Base-by-base conservation (phyloP, 768 basidiomycete species). In the Naematelia encephala region DNA sequence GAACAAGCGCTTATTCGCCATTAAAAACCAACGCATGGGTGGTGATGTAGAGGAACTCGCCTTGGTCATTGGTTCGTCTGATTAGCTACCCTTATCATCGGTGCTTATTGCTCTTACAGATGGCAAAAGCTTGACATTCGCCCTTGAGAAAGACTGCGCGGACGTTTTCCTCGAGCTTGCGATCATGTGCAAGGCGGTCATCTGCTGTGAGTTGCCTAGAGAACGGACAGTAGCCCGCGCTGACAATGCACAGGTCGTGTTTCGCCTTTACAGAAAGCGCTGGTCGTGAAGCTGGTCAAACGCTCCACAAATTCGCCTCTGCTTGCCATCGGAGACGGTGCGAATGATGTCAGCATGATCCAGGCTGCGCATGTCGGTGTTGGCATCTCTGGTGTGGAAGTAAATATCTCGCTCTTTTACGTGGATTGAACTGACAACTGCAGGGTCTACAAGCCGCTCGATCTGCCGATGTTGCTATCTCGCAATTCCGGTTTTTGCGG, bases 291-390 rank as follows among this genome's bases (percentile, higher is more conserved):
- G 78, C 84, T 98, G n/a, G 94, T 98, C 56, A 97, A 97, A 82
- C 93, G 93, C 78, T 93, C 94, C 75, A 86, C 87, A 67, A 90
- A 91, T 57, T 83, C 91, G 5, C 90, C 96, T 54, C 81, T 96
- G n/a, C 84, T 98, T 8, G 94, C 94, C 2, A 97, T 98, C 51
- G 94, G 94, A 21, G 94, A 98, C 64, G 94, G 94, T 51, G 94
- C 94, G 1, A 98, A 97, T 76, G 94, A 98, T 76, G 94, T 98
- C 67, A 90, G 90, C 74, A 98, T 98, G 94, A 98, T 98, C 60
- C 94, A 98, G 74, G 94, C 94, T 30, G 94, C 94, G 0, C 94
- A 98, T 73, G 90, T 98, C 47, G 94, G 94, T 27, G 87, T 98
- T 55, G 94, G 94, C 68, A 98, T 98, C 49, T 97, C 93, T 46